Percentiles rank a stretch among this genome's conserved stretches.
These are phyloP conservation scores for Talaromyces adpressus DNA, from an alignment of 495 filamentous ascomycete species.

Conservation along the genomic window DNA sequence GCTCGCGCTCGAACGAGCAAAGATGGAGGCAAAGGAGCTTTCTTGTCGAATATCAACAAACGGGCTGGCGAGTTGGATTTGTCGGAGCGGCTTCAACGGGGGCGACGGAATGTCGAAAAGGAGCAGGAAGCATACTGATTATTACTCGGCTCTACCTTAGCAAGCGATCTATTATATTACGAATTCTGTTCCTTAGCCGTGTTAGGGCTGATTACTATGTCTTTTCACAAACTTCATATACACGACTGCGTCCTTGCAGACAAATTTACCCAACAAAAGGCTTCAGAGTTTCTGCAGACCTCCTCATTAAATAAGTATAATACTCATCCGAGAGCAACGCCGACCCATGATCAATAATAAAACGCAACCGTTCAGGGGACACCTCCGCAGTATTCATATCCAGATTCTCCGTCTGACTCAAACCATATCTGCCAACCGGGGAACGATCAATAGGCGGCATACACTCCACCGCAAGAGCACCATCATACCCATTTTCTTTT, in stretches of 20 bases:
- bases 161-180: background rate
- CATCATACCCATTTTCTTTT: conserved; percentile 16
- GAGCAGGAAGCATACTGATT: conserved; percentile 22
- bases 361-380: conserved; percentile 14
- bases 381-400: conserved; percentile 15
- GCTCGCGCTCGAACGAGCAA: conserved; percentile 49
- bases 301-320: conserved; percentile 16
- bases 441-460: conserved; percentile 23
- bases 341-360: conserved; percentile 20
- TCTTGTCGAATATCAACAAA: conserved; percentile 51
- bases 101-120: conserved; percentile 39
- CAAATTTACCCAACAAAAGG: conserved; percentile 9
- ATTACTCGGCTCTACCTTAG: background rate
- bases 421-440: conserved; percentile 10
- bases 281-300: conserved; percentile 15
- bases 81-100: conserved; percentile 48
- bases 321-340: conserved; percentile 20
- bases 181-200: background rate
- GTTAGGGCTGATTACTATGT: background rate
- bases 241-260: background rate
- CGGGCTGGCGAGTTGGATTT: conserved; percentile 52
- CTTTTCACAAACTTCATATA: background rate
- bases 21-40: conserved; percentile 55
- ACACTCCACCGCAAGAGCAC: conserved; percentile 17
- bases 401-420: conserved; percentile 9